These are phyloP conservation scores for Grosmannia penicillata DNA, from an alignment of 2,329 filamentous ascomycete genomes.

Conservation along the genomic window DNA sequence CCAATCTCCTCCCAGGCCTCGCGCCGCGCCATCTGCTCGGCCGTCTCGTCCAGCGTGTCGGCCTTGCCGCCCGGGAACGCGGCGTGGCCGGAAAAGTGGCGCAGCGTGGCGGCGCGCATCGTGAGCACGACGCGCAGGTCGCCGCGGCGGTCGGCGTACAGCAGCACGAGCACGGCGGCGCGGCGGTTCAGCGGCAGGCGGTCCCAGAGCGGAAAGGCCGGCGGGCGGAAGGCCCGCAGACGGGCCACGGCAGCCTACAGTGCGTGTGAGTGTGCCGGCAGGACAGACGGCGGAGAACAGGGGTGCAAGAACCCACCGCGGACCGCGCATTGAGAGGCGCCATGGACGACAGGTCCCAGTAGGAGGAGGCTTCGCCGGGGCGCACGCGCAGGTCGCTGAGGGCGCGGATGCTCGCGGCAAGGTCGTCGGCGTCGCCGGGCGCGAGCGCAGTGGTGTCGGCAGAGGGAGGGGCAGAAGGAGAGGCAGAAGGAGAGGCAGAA, in stretches of 20 bases:
- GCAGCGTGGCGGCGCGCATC: conserved; percentile 48
- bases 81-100: conserved; percentile 69
- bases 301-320: conserved; percentile 34
- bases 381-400: conserved; percentile 7
- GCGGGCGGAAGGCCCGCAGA: conserved; percentile 44
- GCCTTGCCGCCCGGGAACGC: conserved; percentile 72
- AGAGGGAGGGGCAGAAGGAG: not conserved
- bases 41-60: conserved; percentile 40
- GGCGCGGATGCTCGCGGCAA: conserved; percentile 4
- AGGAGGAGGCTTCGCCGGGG: conserved; percentile 25
- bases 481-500: not conserved
- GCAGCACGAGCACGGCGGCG: conserved; percentile 74
- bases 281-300: no score
- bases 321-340: conserved; percentile 38
- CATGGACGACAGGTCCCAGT: conserved; percentile 45
- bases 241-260: conserved; percentile 47
- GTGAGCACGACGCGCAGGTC: conserved; percentile 61
- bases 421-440: conserved; percentile 1
- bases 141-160: conserved; percentile 73
- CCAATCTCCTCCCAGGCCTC: conserved; percentile 93
- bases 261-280: no score
- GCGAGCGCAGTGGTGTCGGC: not conserved
- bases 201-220: conserved; percentile 48
- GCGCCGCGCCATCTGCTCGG: conserved; percentile 71
- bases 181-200: conserved; percentile 48